Evolutionary conservation across 208 protist genomes (phyloP).

Genomic region (Trypanosoma avium): DNA sequence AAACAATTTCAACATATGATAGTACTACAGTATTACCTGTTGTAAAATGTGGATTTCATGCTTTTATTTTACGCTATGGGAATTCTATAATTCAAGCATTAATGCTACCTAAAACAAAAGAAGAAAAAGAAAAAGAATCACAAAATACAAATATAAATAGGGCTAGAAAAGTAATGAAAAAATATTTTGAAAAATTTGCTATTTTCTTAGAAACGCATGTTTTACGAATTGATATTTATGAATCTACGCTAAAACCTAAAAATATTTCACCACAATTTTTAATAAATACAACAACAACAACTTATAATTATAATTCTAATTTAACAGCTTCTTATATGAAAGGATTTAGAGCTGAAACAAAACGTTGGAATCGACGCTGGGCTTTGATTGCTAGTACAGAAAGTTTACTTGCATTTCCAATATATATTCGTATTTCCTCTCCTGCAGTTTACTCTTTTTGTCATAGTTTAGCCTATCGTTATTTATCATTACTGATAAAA

Average conservation of each 20-base stretch:
- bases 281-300: no score
- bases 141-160: no score
- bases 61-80: slow-evolving; percentile 26
- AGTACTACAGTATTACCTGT: slow-evolving; percentile 20
- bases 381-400: not conserved
- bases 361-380: slow-evolving; percentile 22
- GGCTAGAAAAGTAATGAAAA: not conserved
- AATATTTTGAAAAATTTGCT: slow-evolving; percentile 24
- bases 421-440: not conserved
- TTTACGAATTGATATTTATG: slow-evolving; percentile 7
- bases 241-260: no score
- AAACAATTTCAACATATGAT: slow-evolving; percentile 14
- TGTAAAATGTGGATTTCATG: slow-evolving; percentile 19
- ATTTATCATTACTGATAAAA: slow-evolving; percentile 11
- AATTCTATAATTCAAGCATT: slow-evolving; percentile 4
- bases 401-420: slow-evolving; percentile 22
- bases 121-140: no score
- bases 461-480: slow-evolving; percentile 19
- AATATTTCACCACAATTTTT: no score
- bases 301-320: no score
- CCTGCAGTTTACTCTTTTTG: slow-evolving; percentile 8
- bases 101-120: not conserved
- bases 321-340: no score
- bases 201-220: slow-evolving; percentile 17
- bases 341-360: no score